Conservation (phyloP, 371 early-diverging fungal genomes). For the Nematocida sp. region DNA sequence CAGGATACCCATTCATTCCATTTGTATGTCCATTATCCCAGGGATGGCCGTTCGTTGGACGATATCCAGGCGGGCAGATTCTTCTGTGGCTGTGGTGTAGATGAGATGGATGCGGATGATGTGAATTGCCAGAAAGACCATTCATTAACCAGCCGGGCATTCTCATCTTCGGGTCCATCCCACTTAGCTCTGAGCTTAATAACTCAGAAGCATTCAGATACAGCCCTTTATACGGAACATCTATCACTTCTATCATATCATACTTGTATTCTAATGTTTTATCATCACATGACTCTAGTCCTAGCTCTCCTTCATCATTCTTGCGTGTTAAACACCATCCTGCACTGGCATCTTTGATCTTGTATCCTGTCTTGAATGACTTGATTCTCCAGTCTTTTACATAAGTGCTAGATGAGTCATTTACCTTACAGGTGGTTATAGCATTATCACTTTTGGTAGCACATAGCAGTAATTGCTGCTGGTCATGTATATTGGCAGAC, state of each 20-base stretch:
- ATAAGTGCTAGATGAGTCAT: not conserved
- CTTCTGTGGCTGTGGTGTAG: too few relatives aligned
- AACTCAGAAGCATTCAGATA: slow-evolving; percentile 12
- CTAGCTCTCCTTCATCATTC: not conserved
- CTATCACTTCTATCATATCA: slow-evolving; percentile 35
- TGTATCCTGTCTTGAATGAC: slow-evolving; percentile 29
- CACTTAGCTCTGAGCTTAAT: slow-evolving; percentile 8
- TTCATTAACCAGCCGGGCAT: slow-evolving; percentile 5
- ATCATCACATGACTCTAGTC: slow-evolving; percentile 7
- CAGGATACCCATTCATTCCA: too few relatives aligned
- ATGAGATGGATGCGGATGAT: too few relatives aligned
- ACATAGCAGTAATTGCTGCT: slow-evolving; percentile 11
- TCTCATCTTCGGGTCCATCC: not conserved
- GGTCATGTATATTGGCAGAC: slow-evolving; percentile 2
- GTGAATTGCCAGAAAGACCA: not conserved
- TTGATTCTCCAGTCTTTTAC: slow-evolving; percentile 29
- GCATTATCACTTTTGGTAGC: not conserved
- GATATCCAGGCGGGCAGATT: too few relatives aligned
- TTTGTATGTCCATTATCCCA: too few relatives aligned
- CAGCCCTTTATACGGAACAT: slow-evolving; percentile 44
- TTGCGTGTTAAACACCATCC: slow-evolving; percentile 9
- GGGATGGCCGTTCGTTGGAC: too few relatives aligned
- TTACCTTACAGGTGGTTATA: slow-evolving; percentile 4
- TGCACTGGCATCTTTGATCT: slow-evolving; percentile 16
- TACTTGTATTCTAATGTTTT: slow-evolving; percentile 13